phyloP scores from a whole-genome alignment of 2,329 filamentous ascomycete genomes.

The Colletotrichum filicis region DNA sequence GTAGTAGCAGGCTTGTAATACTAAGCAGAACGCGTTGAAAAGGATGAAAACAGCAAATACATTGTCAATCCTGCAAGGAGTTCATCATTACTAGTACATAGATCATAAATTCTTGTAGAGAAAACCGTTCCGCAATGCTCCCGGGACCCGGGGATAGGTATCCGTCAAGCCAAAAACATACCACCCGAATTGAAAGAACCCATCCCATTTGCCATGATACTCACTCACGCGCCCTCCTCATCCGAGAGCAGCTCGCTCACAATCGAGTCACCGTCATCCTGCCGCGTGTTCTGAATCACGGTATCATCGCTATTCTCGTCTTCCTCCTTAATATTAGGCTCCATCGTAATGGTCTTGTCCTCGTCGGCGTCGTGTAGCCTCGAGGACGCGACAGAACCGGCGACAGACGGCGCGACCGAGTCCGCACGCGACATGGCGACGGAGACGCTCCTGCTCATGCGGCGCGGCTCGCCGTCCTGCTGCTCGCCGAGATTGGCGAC shows the following conservation, averaged over 20 bases:
- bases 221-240: slow-evolving; percentile 45
- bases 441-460: slow-evolving; percentile 57
- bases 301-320: slow-evolving; percentile 46
- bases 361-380: slow-evolving; percentile 43
- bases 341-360: slow-evolving; percentile 53
- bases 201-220: neutral
- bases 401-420: neutral
- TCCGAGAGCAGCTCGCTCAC: slow-evolving; percentile 54
- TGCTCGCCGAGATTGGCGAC: slow-evolving; percentile 68
- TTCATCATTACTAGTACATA: slow-evolving; percentile 32
- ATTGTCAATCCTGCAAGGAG: neutral
- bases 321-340: slow-evolving; percentile 61
- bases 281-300: slow-evolving; percentile 34
- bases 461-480: slow-evolving; percentile 49
- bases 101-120: slow-evolving; percentile 26
- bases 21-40: neutral
- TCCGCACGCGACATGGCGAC: slow-evolving; percentile 41
- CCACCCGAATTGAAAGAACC: neutral
- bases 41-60: neutral
- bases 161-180: slow-evolving; percentile 6
- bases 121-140: slow-evolving; percentile 7
- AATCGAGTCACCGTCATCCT: slow-evolving; percentile 46
- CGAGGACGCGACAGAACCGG: slow-evolving; percentile 27
- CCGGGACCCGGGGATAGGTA: neutral
- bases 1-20: neutral